Base-by-base conservation (phyloP, 2,329 filamentous ascomycete genomes). In the Chaetomium sp. region DNA sequence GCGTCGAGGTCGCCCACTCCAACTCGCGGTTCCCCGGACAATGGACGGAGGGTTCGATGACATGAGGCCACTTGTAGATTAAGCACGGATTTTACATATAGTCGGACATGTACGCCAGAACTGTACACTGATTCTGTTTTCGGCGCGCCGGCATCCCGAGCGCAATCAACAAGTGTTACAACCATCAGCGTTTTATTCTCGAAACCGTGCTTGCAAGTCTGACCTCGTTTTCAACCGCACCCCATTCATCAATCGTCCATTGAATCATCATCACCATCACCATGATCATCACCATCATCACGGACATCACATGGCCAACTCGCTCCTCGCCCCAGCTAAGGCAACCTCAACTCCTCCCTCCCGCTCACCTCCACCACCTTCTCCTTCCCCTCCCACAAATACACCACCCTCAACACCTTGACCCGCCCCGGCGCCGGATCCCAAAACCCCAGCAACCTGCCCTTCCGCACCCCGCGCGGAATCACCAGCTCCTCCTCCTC, bases 391-490 rank as follows among this genome's bases (percentile, higher is more conserved):
- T 70, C 68, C 69, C 76, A 82, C 23, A 76, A 63, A 65, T 83
- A 84, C 63, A 78, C 74, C 19, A 84, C 78, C 54, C 77, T 76
- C 56, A 84, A 72, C 42, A 78, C 75, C 76, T 84, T 84, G 23
- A 74, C 75, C 42, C 72, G 71, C 38, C 71, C 71, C 5, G 81
- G 82, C 13, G 77, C 78, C 19, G 82, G 82, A 62, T 84, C 82
- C 79, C 81, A 83, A 70, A 84, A 84, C 1, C 82, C 82, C 0
- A 81, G 74, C 31, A 84, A 69, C 42, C 77, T 74, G 53, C 75
- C 77, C 75, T 83, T 82, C 58, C 75, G 70, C 59, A 82, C 70
- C 0, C 79, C 78, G 2, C 63, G 62, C 0, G 80, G 79, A 42
- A 82, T 79, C 4, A 71, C 63, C 13, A 83, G 65, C 51, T 69